Base-by-base conservation (phyloP, 495 filamentous ascomycete genomes). In the Lophium mytilinum region DNA sequence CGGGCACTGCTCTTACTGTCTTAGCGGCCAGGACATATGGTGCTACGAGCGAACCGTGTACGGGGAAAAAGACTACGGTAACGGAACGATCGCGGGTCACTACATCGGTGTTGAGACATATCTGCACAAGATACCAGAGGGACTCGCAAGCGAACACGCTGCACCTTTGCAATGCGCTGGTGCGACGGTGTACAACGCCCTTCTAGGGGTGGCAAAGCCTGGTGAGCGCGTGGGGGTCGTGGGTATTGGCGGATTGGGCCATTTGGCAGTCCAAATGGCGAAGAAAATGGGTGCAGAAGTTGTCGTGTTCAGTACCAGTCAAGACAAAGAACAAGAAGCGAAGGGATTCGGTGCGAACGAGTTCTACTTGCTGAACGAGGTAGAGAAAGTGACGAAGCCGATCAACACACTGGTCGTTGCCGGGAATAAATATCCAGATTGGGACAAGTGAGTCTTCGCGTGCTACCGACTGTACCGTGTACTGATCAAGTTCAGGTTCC, bases 191-290 rank as follows among this genome's bases (percentile, higher is more conserved):
- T 66, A 66, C 72, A 81, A 65, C 80, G 83, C 36, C 76, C 73
- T 43, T 78, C 66, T 68, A 7, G 71, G 73, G 35, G 66, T 66
- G 24, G 70, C 75, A 7, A 71, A 71, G 19, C 69, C 80, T 1
- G 76, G 72, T 0, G 70, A 80, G 36, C 73, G 75, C 0, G 82
- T 86, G 17, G 82, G 83, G 3, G 74, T 87, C 40, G 71, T 85
- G 1, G 82, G 83, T 9, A 66, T 86, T 7, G 83, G 83, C 12
- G 83, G 83, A 0, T 69, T 86, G 0, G 83, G 83, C 0, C 83
- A 85, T 62, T 61, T 85, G 47, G 83, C 82, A 1, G 82, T 86
- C 43, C 67, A 69, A 50, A 69, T 70, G 52, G 70, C 69, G 0
- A 35, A 48, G 4, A 70, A 68, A 57, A 64, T 72, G 50, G 70